Evolutionary conservation across 495 filamentous ascomycete species (phyloP), one percentile per base, ranked within the genome.

Genomic region (Usnea hakonensis): DNA sequence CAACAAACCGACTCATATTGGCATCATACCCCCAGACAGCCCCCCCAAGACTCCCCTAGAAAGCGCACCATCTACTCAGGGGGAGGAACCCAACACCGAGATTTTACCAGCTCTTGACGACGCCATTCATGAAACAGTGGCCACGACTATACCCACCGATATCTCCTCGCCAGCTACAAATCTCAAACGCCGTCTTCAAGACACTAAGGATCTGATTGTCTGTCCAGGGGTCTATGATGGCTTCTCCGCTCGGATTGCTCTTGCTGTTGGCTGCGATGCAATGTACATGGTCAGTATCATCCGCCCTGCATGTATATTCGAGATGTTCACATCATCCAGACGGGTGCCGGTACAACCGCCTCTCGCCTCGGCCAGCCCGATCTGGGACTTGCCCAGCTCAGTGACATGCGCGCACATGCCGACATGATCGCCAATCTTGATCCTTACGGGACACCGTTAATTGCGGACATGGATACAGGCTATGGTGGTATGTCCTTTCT

Each of bases 151-250:
- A 16, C 19, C 40, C 19, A 28, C 33, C 28, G 16, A 52, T 30
- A 33, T 64, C 56, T 3, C 52, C 17, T 35, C 64, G n/a, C 58
- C 64, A 30, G 46, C 67, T 19, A 71, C 73, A 16, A 71, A 64
- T 62, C 72, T 79, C 28, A 74, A 76, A 48, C 68, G 68, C 33
- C 66, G 74, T 53, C 69, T 80, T 28, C 67, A 65, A n/a, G 64
- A 74, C 23, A 66, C 69, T 41, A 66, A 70, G 33, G 67, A 71
- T 23, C 70, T 79, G 32, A 78, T 85, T 21, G 77, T 85, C 6
- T 82, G 80, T 58, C 86, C 86, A 5, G 86, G 86, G 16, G 84
- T 89, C 1, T 88, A 88, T 62, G 86, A 89, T 75, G 86, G 86
- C 9, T 76, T 87, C 19, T 84, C 82, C 10, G 84, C 86, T n/a